These are phyloP conservation scores for Rhizopogon vulgaris DNA, from an alignment of 768 basidiomycete genomes.

Conservation along the genomic window DNA sequence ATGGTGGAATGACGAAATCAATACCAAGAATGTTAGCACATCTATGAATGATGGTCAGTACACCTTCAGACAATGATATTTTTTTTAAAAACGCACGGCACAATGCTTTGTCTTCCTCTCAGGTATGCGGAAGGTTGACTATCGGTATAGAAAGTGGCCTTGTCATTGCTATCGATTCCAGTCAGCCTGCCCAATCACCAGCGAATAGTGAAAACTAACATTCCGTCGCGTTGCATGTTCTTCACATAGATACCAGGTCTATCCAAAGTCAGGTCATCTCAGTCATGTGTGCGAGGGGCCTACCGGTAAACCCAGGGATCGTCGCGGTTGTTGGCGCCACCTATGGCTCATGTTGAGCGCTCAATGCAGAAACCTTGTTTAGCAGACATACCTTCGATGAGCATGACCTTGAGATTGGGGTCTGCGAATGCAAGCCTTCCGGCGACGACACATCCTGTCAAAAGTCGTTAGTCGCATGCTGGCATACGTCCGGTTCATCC, in stretches of 20 bases:
- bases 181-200: neutral
- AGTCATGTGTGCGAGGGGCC: neutral
- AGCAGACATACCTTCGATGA: conserved; percentile 52
- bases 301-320: conserved; percentile 71
- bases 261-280: neutral
- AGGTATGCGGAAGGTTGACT: conserved; percentile 50
- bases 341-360: conserved; percentile 22
- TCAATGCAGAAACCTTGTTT: neutral
- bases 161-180: conserved; percentile 50
- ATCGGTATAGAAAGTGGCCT: conserved; percentile 68
- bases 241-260: conserved; percentile 63
- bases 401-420: conserved; percentile 68
- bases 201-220: conserved; percentile 35
- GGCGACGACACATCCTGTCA: conserved; percentile 55
- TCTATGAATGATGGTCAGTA: conserved; percentile 23
- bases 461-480: conserved; percentile 1
- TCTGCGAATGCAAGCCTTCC: conserved; percentile 68
- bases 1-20: neutral
- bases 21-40: conserved; percentile 61
- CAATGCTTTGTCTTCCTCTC: conserved; percentile 60
- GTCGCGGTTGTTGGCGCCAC: conserved; percentile 64
- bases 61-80: neutral
- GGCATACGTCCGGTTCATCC: no score
- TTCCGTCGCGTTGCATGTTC: conserved; percentile 67
- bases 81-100: conserved; percentile 52